Evolutionary conservation across 352 stramenopile genomes (phyloP).

Genomic region (Pythium dissotocum): DNA sequence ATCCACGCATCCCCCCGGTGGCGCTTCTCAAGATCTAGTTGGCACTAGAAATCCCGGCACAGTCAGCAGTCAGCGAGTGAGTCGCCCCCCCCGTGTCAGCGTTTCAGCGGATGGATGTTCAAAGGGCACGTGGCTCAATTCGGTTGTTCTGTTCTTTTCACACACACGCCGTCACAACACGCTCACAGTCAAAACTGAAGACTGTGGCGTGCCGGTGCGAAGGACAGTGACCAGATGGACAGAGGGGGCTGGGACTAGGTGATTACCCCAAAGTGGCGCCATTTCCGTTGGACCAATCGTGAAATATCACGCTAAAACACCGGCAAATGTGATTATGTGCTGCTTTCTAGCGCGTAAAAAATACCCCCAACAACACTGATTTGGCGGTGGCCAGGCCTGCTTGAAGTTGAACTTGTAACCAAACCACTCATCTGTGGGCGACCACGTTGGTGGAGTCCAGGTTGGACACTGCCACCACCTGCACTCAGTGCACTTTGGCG

Average conservation of each 20-base stretch:
- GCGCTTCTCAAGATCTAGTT: neutral
- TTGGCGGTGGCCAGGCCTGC: neutral
- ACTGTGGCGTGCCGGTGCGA: neutral
- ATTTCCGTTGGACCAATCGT: neutral
- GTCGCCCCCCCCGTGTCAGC: too few relatives aligned
- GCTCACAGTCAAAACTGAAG: neutral
- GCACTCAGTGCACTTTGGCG: too few relatives aligned
- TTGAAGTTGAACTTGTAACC: neutral
- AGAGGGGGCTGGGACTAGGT: neutral
- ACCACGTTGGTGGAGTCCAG: neutral
- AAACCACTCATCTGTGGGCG: neutral
- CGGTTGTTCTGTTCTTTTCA: neutral
- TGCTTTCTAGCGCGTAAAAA: too few relatives aligned
- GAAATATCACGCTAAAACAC: neutral
- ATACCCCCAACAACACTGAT: too few relatives aligned
- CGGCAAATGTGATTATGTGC: neutral
- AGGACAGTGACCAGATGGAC: neutral
- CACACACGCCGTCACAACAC: neutral
- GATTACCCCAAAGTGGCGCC: neutral
- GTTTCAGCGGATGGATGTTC: neutral
- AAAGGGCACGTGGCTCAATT: neutral
- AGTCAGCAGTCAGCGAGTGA: too few relatives aligned
- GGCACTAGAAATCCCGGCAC: neutral
- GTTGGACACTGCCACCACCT: neutral
- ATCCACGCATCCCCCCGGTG: too few relatives aligned